These are phyloP conservation scores for Aspergillus pseudoviridinutans DNA, from an alignment of 2,329 filamentous ascomycete species.

Conservation along the genomic window DNA sequence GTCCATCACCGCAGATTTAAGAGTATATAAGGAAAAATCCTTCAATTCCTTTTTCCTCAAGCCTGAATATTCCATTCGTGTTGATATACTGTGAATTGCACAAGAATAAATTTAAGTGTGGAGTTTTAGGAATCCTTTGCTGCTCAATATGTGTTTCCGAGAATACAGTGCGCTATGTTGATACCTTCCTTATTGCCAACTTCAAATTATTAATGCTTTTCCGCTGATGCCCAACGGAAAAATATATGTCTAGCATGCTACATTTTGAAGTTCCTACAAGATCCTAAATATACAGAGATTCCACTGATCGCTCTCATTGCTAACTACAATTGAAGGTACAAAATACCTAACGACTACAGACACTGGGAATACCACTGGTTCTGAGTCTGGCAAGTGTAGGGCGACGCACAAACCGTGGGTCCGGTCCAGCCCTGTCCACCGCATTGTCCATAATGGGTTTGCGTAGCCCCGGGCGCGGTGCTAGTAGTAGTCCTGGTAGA, in stretches of 20 bases:
- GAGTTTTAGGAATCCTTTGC: neutral
- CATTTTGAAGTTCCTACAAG: neutral
- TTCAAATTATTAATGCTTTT: too few species aligned
- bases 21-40: neutral
- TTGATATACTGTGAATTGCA: neutral
- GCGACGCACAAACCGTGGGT: neutral
- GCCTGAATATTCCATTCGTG: neutral
- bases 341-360: neutral
- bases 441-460: neutral
- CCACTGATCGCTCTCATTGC: too few species aligned
- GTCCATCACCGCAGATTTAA: neutral
- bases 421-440: neutral
- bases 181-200: too few species aligned
- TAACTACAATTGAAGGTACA: too few species aligned
- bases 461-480: neutral
- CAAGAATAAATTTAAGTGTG: neutral
- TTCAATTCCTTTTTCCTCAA: neutral
- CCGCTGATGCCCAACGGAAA: too few species aligned
- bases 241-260: neutral
- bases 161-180: neutral
- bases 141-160: neutral
- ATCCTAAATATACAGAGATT: neutral
- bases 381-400: neutral
- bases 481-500: neutral
- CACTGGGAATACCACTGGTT: neutral